Evolutionary conservation across 441 rosid genomes (phyloP).

Genomic region (Arabidopsis lyrata): DNA sequence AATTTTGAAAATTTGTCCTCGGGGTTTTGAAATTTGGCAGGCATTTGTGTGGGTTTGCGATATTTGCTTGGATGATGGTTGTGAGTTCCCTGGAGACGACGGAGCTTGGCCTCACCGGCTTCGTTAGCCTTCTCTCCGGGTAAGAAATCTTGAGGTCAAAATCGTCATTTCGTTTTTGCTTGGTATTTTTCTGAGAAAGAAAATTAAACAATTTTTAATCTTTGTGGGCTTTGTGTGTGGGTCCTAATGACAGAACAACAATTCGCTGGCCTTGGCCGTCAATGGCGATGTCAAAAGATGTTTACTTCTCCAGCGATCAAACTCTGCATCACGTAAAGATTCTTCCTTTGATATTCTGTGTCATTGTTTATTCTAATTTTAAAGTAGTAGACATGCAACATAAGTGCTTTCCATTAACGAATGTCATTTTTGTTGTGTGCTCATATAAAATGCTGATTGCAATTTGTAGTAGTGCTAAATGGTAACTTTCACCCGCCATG

Average conservation of each 20-base stretch:
- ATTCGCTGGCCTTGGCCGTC: constrained; percentile 62
- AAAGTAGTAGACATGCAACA: constrained; percentile 24
- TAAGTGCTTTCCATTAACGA: constrained; percentile 9
- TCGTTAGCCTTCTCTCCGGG: constrained; percentile 57
- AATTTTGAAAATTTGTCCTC: neutral
- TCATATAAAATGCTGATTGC: constrained; percentile 6
- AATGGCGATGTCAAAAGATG: constrained; percentile 39
- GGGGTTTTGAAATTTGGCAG: constrained; percentile 44
- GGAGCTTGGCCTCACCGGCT: constrained; percentile 61
- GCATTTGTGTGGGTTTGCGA: constrained; percentile 76
- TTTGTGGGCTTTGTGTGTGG: constrained; percentile 17
- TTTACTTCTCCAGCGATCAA: constrained; percentile 48
- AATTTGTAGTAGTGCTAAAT: constrained; percentile 13
- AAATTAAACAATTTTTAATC: neutral
- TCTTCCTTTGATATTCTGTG: constrained; percentile 3
- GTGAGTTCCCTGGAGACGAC: constrained; percentile 65
- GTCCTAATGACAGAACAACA: constrained; percentile 47
- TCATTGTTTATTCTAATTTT: constrained; percentile 17
- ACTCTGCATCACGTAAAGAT: constrained; percentile 51
- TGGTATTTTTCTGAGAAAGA: neutral
- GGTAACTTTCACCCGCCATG: constrained; percentile 28
- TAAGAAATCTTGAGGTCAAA: constrained; percentile 44
- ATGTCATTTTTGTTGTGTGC: constrained; percentile 6
- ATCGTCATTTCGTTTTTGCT: constrained; percentile 1
- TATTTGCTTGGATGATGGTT: constrained; percentile 69